Conservation (phyloP, 192 early-diverging fungal genomes). For the Coemansia sp. region DNA sequence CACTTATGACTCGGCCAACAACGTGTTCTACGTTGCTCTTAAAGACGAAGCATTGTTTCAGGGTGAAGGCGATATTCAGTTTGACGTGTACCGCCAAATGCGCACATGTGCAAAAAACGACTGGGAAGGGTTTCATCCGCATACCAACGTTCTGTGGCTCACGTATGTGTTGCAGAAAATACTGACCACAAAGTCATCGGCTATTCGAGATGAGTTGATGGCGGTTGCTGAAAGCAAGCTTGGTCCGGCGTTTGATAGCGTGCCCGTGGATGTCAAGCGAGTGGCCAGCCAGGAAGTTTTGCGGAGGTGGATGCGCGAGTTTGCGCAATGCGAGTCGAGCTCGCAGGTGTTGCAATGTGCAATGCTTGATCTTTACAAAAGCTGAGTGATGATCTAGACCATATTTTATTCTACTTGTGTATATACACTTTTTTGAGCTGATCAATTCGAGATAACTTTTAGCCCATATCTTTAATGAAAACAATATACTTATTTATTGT, state of each 20-base stretch:
- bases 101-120: constrained; percentile 33
- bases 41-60: constrained; percentile 58
- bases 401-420: neutral
- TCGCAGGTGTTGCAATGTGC: constrained; percentile 49
- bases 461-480: neutral
- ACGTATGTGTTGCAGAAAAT: constrained; percentile 54
- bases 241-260: constrained; percentile 27
- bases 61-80: constrained; percentile 69
- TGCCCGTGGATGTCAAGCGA: constrained; percentile 25
- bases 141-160: constrained; percentile 54
- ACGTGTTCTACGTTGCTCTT: constrained; percentile 58
- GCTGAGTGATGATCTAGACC: constrained; percentile 7
- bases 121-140: constrained; percentile 49
- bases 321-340: constrained; percentile 49
- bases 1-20: constrained; percentile 36
- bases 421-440: neutral
- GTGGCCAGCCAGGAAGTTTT: constrained; percentile 50
- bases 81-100: constrained; percentile 74
- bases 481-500: neutral
- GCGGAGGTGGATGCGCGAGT: constrained; percentile 51
- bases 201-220: constrained; percentile 43
- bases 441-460: neutral
- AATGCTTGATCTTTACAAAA: constrained; percentile 52
- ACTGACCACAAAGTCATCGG: constrained; percentile 42
- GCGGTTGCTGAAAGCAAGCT: constrained; percentile 47